Base-by-base conservation (phyloP, 1,139 yeast species). In the Blastobotrys serpentis region DNA sequence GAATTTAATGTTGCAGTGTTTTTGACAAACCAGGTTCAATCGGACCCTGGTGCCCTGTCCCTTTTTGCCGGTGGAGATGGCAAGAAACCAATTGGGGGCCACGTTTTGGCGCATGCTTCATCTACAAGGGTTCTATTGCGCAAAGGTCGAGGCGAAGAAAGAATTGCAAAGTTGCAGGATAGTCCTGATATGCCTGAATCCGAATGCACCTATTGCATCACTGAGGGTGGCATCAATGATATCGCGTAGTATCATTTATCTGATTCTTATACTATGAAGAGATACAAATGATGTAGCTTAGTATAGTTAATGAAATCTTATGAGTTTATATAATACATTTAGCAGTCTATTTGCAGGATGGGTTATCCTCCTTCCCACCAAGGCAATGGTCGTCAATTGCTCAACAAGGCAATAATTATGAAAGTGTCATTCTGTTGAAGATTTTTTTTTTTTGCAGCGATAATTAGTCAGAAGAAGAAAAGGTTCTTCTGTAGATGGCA, bases 41-140 rank as follows among this genome's bases (percentile, higher is more conserved):
- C 82, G n/a, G 84, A 80, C 56, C 84, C 84, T 1, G 85, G 85
- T 41, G 85, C 84, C 0, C 77, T 82, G 47, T 78, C 83, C 2
- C 63, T 80, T 48, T 80, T 80, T 67, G 84, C 84, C 0, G 70
- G 81, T 30, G 82, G 81, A 14, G 85, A 81, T 63, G 83, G 84
- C 7, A 70, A 84, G 52, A 80, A 80, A 59, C 85, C 85, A 0
- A 77, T 80, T 50, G 85, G 84, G 22, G 85, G 84, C 0, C 85
- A 80, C 62, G 79, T 79, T 32, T 63, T 80, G 48, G 84, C 84
- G 0, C 84, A 79, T 63, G 84, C 84, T 1, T 78, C 83, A 13
- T 84, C 84, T 2, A 81, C 85, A 1, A 70, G 84, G 58, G 70
- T 80, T 22, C 62, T 79, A 34, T 64, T 79, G 42, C 60, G 69